Base-by-base conservation (phyloP, 306 rosid genomes). In the Vigna unguiculata region DNA sequence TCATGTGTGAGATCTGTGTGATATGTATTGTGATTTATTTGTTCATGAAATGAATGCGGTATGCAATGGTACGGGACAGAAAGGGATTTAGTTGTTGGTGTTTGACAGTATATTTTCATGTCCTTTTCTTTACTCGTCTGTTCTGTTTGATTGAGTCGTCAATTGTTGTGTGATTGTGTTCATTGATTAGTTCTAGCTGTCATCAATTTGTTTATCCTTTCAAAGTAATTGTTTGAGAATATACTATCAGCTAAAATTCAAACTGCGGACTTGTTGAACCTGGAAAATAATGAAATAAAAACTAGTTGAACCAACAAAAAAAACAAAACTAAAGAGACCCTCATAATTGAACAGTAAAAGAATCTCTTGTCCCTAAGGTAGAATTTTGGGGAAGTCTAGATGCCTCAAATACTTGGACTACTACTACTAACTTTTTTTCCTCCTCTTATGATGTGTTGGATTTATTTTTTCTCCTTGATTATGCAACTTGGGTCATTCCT, bases 241-340 rank as follows among this genome's bases (percentile, higher is more conserved):
- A 11, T 36, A 40, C 69, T 28, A 28, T 28, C 69, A 43, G 28
- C 69, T 30, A 49, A 59, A 54, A 63, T 68, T 69, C 52, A 24
- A 41, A 41, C 52, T 72, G 67, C 53, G 72, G 65, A 66, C 45
- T 57, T 72, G 25, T 16, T 82, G 79, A 75, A 75, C 71, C 43
- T 1, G 40, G 60, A 30, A 19, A 21, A 19, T 9, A 11, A 17
- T 52, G 51, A 72, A 76, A 51, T 4, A 32, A 32, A 32, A 19
- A 8, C 9, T 49, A 49, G 0, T 6, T 49, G 21, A 49, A 49
- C 21, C 54, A 49, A 49, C n/a, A 49, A 48, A 1, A 5, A 48
- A 48, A 1, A 28, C 0, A 28, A 28, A 28, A 28, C 4, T 12
- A n/a, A n/a, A 2, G 3, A 41, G 1, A 10, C 4, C 43, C 74